Conservation (phyloP, 106 monocot genomes). For the Triglochin maritima region DNA sequence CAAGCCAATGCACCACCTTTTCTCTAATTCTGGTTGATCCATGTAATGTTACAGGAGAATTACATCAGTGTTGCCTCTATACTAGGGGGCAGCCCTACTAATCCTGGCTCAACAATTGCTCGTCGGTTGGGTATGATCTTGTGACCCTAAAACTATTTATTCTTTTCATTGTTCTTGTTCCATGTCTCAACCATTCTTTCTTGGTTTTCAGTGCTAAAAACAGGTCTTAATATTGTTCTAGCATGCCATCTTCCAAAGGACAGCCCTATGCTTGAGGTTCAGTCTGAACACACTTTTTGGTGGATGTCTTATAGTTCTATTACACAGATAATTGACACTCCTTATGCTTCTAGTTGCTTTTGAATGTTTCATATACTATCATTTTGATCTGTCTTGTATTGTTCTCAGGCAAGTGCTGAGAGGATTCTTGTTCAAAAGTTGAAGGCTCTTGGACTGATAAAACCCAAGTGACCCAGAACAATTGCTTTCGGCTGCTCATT, state of each 20-base stretch:
- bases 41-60: slow-evolving; percentile 27
- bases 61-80: slow-evolving; percentile 45
- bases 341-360: neutral
- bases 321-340: neutral
- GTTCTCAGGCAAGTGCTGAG: slow-evolving; percentile 5
- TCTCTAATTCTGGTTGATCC: neutral
- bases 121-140: slow-evolving; percentile 38
- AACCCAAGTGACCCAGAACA: too few species aligned
- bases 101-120: slow-evolving; percentile 52
- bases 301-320: neutral
- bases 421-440: slow-evolving; percentile 3
- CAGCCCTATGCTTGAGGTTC: slow-evolving; percentile 71
- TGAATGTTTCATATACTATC: neutral
- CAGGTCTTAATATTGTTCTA: slow-evolving; percentile 46
- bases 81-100: slow-evolving; percentile 46
- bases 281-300: neutral
- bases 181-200: neutral
- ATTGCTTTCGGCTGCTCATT: too few species aligned
- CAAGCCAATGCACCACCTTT: neutral
- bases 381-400: neutral
- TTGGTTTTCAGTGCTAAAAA: slow-evolving; percentile 36
- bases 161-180: neutral
- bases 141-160: neutral
- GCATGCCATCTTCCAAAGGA: slow-evolving; percentile 81
- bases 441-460: slow-evolving; percentile 3